A percentile compares a stretch with the other conserved stretches of the same genome.
Conservation (phyloP, 257 asterid genomes). For the Handroanthus guayacan region DNA sequence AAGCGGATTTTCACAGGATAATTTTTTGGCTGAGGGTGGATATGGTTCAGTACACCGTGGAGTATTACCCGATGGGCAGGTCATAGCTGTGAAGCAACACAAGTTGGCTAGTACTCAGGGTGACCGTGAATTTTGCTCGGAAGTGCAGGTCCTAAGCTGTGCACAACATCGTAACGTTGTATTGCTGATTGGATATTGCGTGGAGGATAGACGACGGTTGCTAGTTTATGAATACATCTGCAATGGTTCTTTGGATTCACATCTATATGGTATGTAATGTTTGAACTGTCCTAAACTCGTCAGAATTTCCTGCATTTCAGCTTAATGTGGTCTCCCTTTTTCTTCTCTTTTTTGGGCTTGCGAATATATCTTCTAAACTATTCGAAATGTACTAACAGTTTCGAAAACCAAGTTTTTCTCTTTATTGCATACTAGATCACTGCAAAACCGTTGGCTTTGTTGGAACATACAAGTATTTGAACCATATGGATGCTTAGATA, state of each 20-base stretch:
- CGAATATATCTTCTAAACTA: background rate
- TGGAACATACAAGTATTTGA: background rate
- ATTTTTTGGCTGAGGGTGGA: conserved; percentile 94
- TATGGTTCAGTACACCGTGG: conserved; percentile 93
- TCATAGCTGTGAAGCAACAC: conserved; percentile 85
- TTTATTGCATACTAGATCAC: background rate
- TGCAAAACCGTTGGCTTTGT: background rate
- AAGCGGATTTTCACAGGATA: conserved; percentile 63
- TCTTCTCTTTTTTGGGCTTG: background rate
- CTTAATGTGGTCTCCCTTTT: background rate
- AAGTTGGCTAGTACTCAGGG: conserved; percentile 83
- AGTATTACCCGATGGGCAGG: conserved; percentile 68
- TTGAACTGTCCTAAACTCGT: background rate
- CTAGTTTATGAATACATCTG: conserved; percentile 89
- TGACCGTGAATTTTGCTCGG: conserved; percentile 89
- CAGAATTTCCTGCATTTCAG: background rate
- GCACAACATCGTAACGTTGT: conserved; percentile 97
- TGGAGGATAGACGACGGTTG: conserved; percentile 72
- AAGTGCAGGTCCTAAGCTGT: conserved; percentile 87
- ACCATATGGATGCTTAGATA: conserved; percentile 4
- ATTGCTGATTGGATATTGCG: conserved; percentile 87
- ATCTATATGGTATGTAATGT: conserved; percentile 69
- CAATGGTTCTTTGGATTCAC: conserved; percentile 87
- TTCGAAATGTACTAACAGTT: too few species aligned
- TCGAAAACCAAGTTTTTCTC: background rate